phyloP scores from a whole-genome alignment of 208 protist genomes.

The Wallacemonas sp. region DNA sequence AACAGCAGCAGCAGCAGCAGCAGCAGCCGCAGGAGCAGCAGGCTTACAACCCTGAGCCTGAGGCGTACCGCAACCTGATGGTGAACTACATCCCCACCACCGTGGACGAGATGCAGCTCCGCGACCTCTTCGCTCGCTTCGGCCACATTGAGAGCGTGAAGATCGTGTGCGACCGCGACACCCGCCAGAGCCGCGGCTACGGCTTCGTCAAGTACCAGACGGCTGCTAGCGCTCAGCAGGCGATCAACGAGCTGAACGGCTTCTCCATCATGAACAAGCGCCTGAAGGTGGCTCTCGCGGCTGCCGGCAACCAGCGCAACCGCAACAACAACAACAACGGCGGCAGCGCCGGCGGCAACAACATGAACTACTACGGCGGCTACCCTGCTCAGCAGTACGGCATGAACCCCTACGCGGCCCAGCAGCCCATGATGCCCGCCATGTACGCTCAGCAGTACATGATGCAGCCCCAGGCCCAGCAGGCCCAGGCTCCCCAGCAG shows the following conservation, averaged over 20 bases:
- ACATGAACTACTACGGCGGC: constrained; percentile 54
- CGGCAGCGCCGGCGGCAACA: constrained; percentile 30
- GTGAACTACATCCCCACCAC: constrained; percentile 91
- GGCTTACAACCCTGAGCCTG: constrained; percentile 63
- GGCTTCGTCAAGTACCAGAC: constrained; percentile 91
- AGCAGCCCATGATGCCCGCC: constrained; percentile 15
- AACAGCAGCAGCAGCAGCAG: constrained; percentile 37
- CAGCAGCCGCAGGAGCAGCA: constrained; percentile 42
- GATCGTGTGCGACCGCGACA: constrained; percentile 88
- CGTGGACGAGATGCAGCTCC: constrained; percentile 83
- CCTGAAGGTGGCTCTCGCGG: constrained; percentile 86
- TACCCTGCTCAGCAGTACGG: constrained; percentile 55
- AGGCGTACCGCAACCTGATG: constrained; percentile 85
- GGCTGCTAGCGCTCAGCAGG: constrained; percentile 70
- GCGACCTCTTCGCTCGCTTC: constrained; percentile 83
- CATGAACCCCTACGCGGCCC: constrained; percentile 47
- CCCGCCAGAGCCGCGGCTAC: constrained; percentile 86
- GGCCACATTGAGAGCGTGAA: constrained; percentile 88
- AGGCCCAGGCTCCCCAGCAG: constrained; percentile 50
- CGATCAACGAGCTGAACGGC: constrained; percentile 80
- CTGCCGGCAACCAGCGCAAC: constrained; percentile 67
- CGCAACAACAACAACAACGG: constrained; percentile 37
- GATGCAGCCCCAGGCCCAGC: constrained; percentile 61
- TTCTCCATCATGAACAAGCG: constrained; percentile 89
- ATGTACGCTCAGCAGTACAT: constrained; percentile 71